Conservation (phyloP, 495 filamentous ascomycete species). For the Pyrenula massariospora region DNA sequence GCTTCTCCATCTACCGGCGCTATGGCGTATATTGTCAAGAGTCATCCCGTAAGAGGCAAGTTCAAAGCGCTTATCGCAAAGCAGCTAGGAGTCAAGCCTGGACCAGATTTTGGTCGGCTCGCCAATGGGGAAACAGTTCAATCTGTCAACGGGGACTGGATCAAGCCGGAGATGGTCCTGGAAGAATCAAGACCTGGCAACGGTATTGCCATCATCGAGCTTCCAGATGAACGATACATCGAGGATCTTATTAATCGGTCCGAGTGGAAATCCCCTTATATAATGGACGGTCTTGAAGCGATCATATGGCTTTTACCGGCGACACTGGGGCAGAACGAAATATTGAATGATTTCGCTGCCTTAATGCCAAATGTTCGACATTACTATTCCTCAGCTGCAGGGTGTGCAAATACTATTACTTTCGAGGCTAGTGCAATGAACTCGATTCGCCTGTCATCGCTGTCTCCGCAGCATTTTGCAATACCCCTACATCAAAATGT, state of each 20-base stretch:
- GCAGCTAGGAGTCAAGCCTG: conserved; percentile 41
- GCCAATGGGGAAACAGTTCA: conserved; percentile 41
- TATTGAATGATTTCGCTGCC: conserved; percentile 56
- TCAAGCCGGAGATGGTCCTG: conserved; percentile 59
- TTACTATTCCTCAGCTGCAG: conserved; percentile 58
- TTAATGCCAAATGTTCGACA: conserved; percentile 51
- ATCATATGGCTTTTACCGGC: conserved; percentile 75
- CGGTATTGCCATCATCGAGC: conserved; percentile 69
- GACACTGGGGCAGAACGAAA: conserved; percentile 47
- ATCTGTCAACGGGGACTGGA: conserved; percentile 37
- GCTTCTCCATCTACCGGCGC: conserved; percentile 53
- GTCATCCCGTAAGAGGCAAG: conserved; percentile 62
- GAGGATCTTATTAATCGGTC: conserved; percentile 49
- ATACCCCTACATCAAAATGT: conserved; percentile 49
- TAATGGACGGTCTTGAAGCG: conserved; percentile 54
- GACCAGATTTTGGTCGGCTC: conserved; percentile 39
- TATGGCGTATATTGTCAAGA: conserved; percentile 75
- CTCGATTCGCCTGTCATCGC: conserved; percentile 50
- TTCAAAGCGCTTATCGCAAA: conserved; percentile 57
- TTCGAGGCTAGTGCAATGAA: conserved; percentile 51
- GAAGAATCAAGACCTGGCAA: conserved; percentile 39
- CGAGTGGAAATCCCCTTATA: conserved; percentile 57
- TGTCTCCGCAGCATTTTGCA: conserved; percentile 59
- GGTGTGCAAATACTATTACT: conserved; percentile 59
- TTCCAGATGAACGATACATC: conserved; percentile 59